A percentile compares a stretch with the other conserved stretches of the same genome.
Conservation (phyloP, 2,329 filamentous ascomycete species). For the Didymosphaeria variabile region DNA sequence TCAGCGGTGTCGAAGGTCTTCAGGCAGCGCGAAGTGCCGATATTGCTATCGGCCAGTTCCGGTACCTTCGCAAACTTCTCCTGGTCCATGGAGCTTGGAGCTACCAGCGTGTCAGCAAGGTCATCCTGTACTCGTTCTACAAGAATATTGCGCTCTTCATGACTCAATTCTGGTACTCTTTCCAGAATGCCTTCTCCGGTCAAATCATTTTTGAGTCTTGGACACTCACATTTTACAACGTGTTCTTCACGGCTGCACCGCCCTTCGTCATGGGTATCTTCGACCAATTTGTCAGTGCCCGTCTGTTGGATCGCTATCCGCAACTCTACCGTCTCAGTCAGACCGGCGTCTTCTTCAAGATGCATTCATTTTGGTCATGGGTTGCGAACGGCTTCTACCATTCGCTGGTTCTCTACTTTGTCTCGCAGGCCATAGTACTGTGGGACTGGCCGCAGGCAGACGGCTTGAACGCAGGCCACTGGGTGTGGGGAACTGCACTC, state of each 20-base stretch:
- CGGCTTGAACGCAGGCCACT: constrained; percentile 87
- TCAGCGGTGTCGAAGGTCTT: constrained; percentile 95
- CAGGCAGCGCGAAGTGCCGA: constrained; percentile 96
- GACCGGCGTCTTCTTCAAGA: constrained; percentile 90
- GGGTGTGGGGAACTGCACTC: constrained; percentile 96
- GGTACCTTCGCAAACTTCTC: constrained; percentile 90
- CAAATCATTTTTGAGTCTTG: constrained; percentile 99
- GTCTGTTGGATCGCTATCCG: constrained; percentile 91
- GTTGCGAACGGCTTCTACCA: constrained; percentile 95
- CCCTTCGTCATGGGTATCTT: constrained; percentile 95
- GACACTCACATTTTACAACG: constrained; percentile 99
- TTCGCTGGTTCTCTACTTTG: constrained; percentile 90
- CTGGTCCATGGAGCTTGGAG: constrained; percentile 97
- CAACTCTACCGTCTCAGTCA: constrained; percentile 95
- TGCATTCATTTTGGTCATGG: constrained; percentile 93
- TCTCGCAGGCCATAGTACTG: constrained; percentile 81
- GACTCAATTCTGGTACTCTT: constrained; percentile 98
- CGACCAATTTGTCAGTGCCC: constrained; percentile 95
- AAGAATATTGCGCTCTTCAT: constrained; percentile 99
- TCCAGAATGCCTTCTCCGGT: constrained; percentile 97
- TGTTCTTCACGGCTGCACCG: constrained; percentile 94
- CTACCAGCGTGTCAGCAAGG: constrained; percentile 95
- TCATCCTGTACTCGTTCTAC: constrained; percentile 98
- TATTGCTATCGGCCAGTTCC: constrained; percentile 94
- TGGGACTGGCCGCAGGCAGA: constrained; percentile 80